Percentiles rank a stretch among this genome's conserved stretches.
These are phyloP conservation scores for Raffaelea ambrosiae DNA, from an alignment of 2,329 filamentous ascomycete genomes.

Conservation along the genomic window DNA sequence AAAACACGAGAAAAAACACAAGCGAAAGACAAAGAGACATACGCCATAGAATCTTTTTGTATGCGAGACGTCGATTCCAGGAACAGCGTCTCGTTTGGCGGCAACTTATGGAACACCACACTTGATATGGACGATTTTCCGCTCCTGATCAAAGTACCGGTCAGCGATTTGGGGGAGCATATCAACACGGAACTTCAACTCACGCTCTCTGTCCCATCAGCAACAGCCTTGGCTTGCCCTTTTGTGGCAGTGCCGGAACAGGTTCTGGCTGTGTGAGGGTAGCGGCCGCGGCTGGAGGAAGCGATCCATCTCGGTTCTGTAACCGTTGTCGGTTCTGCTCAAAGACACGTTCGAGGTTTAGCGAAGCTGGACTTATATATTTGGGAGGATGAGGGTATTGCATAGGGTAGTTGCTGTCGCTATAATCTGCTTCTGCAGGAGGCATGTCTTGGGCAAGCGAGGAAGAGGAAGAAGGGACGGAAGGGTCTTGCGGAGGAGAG, in stretches of 20 bases:
- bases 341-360: conserved; percentile 55
- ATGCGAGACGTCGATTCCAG: conserved; percentile 91
- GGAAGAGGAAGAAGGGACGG: background rate
- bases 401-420: background rate
- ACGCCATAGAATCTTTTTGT: conserved; percentile 94
- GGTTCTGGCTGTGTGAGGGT: conserved; percentile 37
- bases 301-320: conserved; percentile 35
- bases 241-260: conserved; percentile 37
- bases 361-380: conserved; percentile 47
- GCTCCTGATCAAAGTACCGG: too few relatives aligned
- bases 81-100: conserved; percentile 90
- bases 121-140: conserved; percentile 98
- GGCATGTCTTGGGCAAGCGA: background rate
- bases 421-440: background rate
- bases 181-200: too few relatives aligned
- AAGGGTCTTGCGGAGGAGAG: too few relatives aligned
- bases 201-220: conserved; percentile 95
- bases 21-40: too few relatives aligned
- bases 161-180: too few relatives aligned
- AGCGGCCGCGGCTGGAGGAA: conserved; percentile 6
- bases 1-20: background rate
- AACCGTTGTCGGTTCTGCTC: conserved; percentile 50
- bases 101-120: conserved; percentile 98
- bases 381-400: conserved; percentile 13
- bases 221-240: conserved; percentile 73